A percentile compares a stretch with the other conserved stretches of the same genome.
Conservation (phyloP, 129 eudicot species). For the Dittrichia graveolens region DNA sequence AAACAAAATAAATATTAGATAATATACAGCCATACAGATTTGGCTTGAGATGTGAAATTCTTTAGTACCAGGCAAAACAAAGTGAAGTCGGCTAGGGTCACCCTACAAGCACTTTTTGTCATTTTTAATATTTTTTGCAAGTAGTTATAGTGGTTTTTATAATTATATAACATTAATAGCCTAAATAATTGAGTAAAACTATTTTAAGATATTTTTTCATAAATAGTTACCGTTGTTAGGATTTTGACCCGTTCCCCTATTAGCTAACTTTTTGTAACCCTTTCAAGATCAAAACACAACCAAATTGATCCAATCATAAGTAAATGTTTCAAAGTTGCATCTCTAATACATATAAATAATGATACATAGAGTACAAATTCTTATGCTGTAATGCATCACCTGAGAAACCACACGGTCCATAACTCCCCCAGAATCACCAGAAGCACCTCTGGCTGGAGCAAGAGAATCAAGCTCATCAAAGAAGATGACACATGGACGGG, state of each 20-base stretch:
- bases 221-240: too few species aligned
- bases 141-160: not conserved
- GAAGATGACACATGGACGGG: constrained; percentile 97
- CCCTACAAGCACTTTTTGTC: not conserved
- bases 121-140: not conserved
- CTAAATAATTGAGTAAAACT: not conserved
- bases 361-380: not conserved
- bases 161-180: not conserved
- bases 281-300: not conserved
- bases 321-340: not conserved
- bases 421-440: constrained; percentile 99
- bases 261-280: not conserved
- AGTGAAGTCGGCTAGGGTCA: not conserved
- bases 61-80: too few species aligned
- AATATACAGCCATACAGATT: not conserved
- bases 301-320: not conserved
- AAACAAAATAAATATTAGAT: not conserved
- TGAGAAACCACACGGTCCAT: constrained; percentile 99
- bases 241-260: not conserved
- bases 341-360: not conserved
- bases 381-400: constrained; percentile 46
- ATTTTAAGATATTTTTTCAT: too few species aligned
- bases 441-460: constrained; percentile 99
- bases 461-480: constrained; percentile 98
- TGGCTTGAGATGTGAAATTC: too few species aligned